Evolutionary conservation across 2,329 filamentous ascomycete genomes (phyloP), one percentile per base, ranked within the genome.

Genomic region (Metarhizium robertsii): DNA sequence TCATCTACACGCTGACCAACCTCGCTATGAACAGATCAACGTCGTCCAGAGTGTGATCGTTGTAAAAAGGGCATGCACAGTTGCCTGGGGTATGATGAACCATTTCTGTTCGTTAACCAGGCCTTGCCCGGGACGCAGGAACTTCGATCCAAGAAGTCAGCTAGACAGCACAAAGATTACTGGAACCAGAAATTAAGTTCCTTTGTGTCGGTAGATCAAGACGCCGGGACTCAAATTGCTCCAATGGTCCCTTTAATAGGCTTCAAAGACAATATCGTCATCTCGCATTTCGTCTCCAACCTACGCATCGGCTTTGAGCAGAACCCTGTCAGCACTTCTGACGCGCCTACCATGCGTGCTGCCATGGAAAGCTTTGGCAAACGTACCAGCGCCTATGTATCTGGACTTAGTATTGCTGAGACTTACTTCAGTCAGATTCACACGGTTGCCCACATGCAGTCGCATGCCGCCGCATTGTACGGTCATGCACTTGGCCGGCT

Each of bases 211-310:
- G 38, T 32, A 16, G 42, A 36, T 29, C 25, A 29, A 29, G 54
- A 30, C 6, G 7, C 20, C 8, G 32, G 29, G 7, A n/a, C 30
- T 45, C 30, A 32, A 10, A 42, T 40, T 5, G 38, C 20, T 6
- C 47, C 55, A 2, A 51, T 50, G 46, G 30, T 56, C 18, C 36
- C 51, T 11, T 20, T 53, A 11, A n/a, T 46, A 14, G 55, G 55
- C 51, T 56, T 56, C 55, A 56, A 56, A 13, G 55, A 56, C 46
- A 43, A 56, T 34, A 56, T 56, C 34, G 46, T 56, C 55, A 56
- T 56, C 46, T 56, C 55, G 6, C 55, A 56, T 20, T 49, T 56
- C 14, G 48, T 56, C n/a, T 53, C 32, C 32, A 56, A 56, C 18
- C 40, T 56, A 11, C 52, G 51, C 4, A 53, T 56, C 14, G 55